Evolutionary conservation across 2,329 filamentous ascomycete species (phyloP), one percentile per base, ranked within the genome.

Genomic region (Fonsecaea pedrosoi): DNA sequence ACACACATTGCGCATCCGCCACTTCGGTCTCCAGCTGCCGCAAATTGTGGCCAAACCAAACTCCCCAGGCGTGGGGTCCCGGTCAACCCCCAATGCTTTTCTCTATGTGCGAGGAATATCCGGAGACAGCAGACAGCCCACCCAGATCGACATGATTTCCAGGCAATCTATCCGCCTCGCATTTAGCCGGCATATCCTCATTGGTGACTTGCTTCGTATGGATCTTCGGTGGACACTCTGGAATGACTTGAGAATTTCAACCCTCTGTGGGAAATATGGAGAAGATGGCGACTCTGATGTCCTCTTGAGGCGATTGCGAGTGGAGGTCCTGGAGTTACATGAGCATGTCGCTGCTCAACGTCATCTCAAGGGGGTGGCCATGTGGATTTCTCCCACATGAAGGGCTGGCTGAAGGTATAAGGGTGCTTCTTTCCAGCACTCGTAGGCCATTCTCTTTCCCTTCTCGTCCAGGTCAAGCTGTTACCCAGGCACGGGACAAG

Each of bases 151-250:
- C 45, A 30, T 18, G 34, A 25, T 60, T 45, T 40, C 21, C 40
- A 60, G 25, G 4, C 25, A n/a, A 35, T 34, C 30, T 35, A 35
- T 18, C 18, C 45, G 45, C 45, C 45, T 21, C 45, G 45, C 21
- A 50, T 50, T 61, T 61, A 61, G 18, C 59, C 45, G 59, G 35
- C n/a, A 48, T 32, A 34, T 37, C 45, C 42, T 61, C 21, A 61
- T 61, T 61, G 59, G 59, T 25, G 45, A 50, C 15, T 18, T 10
- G 32, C 25, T 25, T 25, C 25, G 25, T 25, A 25, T 54, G 32
- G 45, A 32, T 54, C 21, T 54, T 61, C 34, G 35, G 48, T 38
- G 59, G 59, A 21, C 40, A 60, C 57, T 45, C 15, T 40, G 37
- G 55, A 45, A 30, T 37, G 40, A 32, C 55, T 58, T 13, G 37